These are phyloP conservation scores for carrot (Daucus carota) DNA, from an alignment of 129 eudicot genomes.

Conservation along the genomic window DH1_v3.0 NC_030389.2:4665501-4666000, in stretches of 20 bases:
- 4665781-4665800: background rate
- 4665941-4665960: too few relatives aligned
- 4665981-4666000: background rate
- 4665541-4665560: constrained; percentile 75
- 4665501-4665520: background rate
- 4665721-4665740: background rate
- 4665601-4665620: constrained; percentile 41
- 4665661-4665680: background rate
- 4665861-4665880: background rate
- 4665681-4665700: background rate
- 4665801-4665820: background rate
- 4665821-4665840: background rate
- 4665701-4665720: background rate
- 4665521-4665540: constrained; percentile 17
- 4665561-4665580: constrained; percentile 35
- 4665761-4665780: background rate
- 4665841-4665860: background rate
- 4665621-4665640: constrained; percentile 46
- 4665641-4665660: constrained; percentile 61
- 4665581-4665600: constrained; percentile 51
- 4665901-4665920: background rate
- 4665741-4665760: background rate
- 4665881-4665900: background rate
- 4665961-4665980: background rate
- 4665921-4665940: background rate